Evolutionary conservation across 164 flowering plant species (phyloP), one percentile per base, ranked within the genome.

Genomic region (Tetrastigma voinierianum): DNA sequence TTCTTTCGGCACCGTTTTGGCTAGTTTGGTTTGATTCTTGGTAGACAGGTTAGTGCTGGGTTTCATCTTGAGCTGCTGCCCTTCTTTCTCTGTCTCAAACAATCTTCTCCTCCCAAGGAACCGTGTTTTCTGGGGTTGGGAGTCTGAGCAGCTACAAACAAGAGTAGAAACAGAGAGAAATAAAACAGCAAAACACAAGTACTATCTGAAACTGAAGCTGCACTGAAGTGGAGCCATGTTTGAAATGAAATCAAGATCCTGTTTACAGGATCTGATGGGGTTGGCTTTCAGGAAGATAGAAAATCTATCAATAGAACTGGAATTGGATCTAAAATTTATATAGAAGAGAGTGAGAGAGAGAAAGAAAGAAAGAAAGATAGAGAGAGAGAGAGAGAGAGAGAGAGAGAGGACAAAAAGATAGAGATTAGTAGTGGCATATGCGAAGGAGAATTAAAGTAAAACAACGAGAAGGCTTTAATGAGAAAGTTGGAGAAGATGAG

Each of bases 171-270:
- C 12, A 54, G 70, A 66, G 66, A 80, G 55, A 47, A 76, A 63
- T 9, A 76, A 17, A 54, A 49, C 44, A 32, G 79, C 21, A 59
- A 16, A 76, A 66, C 55, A 74, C 19, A 23, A 72, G 71, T 65
- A 79, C 78, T 76, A 75, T 54, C 70, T 80, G 63, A 47, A 23
- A 58, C 52, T 49, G 59, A 67, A 48, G 69, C n/a, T n/a, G n/a
- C 53, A 23, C 62, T 2, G 10, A 45, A 51, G 65, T 69, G 72
- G 68, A 76, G 80, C 76, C 80, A 77, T 77, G 51, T 53, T 18
- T 55, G 71, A 18, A 21, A 15, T 46, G 15, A 40, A 9, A 54
- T 69, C 45, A 55, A 53, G 47, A 9, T 52, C 46, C 51, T 46
- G 49, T 12, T 45, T 3, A 6, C 0, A 47, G n/a, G 51, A 49